Evolutionary conservation across 805 yeast genomes (phyloP), one percentile per base, ranked within the genome.

Genomic region (Myxozyma kluyveri): DNA sequence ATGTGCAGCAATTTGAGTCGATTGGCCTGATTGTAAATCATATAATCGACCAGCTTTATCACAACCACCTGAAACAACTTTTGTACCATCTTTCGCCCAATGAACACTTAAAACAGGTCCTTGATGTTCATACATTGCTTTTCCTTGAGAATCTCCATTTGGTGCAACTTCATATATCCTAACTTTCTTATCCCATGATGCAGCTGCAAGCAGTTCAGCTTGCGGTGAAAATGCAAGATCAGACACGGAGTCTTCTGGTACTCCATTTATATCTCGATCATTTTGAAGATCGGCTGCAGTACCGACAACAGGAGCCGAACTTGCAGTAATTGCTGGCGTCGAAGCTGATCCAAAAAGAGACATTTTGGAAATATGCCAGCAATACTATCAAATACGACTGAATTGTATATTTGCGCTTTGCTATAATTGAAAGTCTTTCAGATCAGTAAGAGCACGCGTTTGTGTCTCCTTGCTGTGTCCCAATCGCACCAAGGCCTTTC

Each of bases 171-270:
- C 98, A 75, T 93, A 93, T 49, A 93, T 83, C 56, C 98, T 78
- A 38, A 88, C 96, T 66, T 88, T 89, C 63, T 85, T 86, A 70
- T 93, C 99, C 99, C 99, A 93, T 17, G 95, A 84, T 17, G 95
- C 79, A 2, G 82, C 93, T 2, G 95, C 80, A 54, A 93, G 68
- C 52, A 81, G 75, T 60, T 93, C 96, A 18, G 85, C 91, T 59
- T 77, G 86, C 14, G 98, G 88, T 10, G 96, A 86, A 70, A 91
- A 93, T 18, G 88, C 75, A 50, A 93, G 67, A 61, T 87, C 95
- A 3, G 90, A 78, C 17, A 93, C 77, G 1, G 96, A 83, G 67
- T 93, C 99, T 57, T 87, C 95, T n/a, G 96, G 96, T 2, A 91
- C 87, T 75, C 33, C 80, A 73, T 50, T 84, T 77, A 61, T 52